Conservation (phyloP, 2,329 filamentous ascomycete genomes). For the Rutstroemia sp. region DNA sequence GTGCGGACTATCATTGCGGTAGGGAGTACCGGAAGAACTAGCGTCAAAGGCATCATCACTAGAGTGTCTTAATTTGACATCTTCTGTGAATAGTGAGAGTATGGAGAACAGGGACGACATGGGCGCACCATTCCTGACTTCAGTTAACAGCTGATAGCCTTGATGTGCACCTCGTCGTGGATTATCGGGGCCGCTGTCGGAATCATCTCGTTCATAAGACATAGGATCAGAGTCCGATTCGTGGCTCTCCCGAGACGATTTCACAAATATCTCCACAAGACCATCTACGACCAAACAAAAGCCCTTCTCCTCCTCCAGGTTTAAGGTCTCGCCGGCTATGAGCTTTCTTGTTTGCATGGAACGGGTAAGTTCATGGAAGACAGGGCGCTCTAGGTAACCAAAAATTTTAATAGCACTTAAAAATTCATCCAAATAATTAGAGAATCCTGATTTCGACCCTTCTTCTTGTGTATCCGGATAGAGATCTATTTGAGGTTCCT, state of each 20-base stretch:
- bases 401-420: conserved; percentile 98
- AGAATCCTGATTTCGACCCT: conserved; percentile 79
- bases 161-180: conserved; percentile 58
- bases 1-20: conserved; percentile 3
- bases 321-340: conserved; percentile 89
- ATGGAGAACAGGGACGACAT: conserved; percentile 99
- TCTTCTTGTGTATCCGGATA: conserved; percentile 91
- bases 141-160: conserved; percentile 89
- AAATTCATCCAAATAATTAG: conserved; percentile 98
- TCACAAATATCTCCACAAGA: conserved; percentile 95
- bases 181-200: conserved; percentile 62
- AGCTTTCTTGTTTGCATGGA: conserved; percentile 98
- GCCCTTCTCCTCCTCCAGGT: conserved; percentile 94
- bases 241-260: conserved; percentile 58
- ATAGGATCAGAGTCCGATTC: conserved; percentile 34
- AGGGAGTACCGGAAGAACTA: conserved; percentile 25
- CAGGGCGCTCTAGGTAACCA: conserved; percentile 89
- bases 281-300: conserved; percentile 98
- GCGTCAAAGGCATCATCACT: conserved; percentile 43
- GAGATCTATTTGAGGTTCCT: conserved; percentile 90
- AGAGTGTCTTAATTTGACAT: conserved; percentile 69
- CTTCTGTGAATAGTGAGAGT: conserved; percentile 92
- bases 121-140: conserved; percentile 94
- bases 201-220: conserved; percentile 39
- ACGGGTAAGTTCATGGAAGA: conserved; percentile 94